These are phyloP conservation scores for Serendipita sp. DNA, from an alignment of 768 basidiomycete genomes.

Conservation along the genomic window DNA sequence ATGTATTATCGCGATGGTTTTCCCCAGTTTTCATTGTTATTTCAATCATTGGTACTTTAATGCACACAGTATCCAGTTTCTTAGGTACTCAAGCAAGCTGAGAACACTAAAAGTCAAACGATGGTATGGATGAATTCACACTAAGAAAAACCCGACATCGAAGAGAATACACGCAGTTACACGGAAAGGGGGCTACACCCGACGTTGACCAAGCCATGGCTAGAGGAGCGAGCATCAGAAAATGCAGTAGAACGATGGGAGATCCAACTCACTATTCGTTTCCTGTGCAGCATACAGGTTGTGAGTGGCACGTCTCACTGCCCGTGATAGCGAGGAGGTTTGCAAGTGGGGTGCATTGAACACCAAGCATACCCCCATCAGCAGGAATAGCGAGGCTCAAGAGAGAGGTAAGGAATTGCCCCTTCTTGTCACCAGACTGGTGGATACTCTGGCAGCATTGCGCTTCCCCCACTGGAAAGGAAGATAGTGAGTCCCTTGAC, in stretches of 20 bases:
- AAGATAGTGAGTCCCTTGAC: neutral
- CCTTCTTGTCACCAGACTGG: neutral
- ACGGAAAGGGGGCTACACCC: neutral
- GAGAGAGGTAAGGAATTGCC: neutral
- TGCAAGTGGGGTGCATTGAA: neutral
- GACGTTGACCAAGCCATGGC: neutral
- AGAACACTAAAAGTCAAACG: too few relatives aligned
- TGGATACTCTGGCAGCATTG: slow-evolving; percentile 7
- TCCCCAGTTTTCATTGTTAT: too few relatives aligned
- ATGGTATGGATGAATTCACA: too few relatives aligned
- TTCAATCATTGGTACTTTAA: too few relatives aligned
- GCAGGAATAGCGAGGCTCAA: neutral
- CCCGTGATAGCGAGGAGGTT: neutral
- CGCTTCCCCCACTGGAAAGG: neutral
- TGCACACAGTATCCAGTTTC: too few relatives aligned
- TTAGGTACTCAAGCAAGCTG: too few relatives aligned
- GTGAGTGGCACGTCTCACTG: neutral
- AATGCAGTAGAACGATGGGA: neutral
- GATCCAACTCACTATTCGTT: neutral
- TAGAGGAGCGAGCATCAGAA: neutral
- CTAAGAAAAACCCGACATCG: too few relatives aligned
- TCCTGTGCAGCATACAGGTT: neutral
- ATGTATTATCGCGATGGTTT: too few relatives aligned
- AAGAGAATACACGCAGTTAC: neutral
- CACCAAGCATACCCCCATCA: neutral